Evolutionary conservation across 1,284 basidiomycete genomes (phyloP), one percentile per base, ranked within the genome.

Genomic region (Apiotrichum montevideense): DNA sequence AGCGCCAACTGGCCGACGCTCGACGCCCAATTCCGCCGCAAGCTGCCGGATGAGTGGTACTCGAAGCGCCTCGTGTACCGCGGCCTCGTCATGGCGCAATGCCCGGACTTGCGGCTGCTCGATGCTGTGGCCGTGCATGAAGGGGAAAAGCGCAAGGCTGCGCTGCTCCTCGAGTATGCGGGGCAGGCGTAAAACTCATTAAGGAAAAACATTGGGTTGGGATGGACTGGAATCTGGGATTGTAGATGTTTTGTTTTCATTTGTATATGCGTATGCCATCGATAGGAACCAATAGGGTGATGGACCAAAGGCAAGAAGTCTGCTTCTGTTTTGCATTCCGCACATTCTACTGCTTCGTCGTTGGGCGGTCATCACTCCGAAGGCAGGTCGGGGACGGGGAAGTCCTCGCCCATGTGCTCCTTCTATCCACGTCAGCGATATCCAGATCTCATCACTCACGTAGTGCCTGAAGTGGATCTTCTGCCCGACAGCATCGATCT

Each of bases 31-130:
- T 96, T 93, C 80, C 84, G 92, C 45, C 85, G 87, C 69, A 86
- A 88, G 63, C 80, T 97, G 55, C 92, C 93, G 46, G 87, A 96
- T 76, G 85, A 84, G 58, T 83, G 83, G 73, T 95, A 95, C 73
- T 83, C 87, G 51, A 87, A 86, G 42, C 84, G 93, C 42, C 80
- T 93, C 45, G 87, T 85, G 44, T 96, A 95, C 76, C 85, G 93
- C 49, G 90, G 90, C 34, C 78, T 93, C 57, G 80, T 94, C 51
- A 90, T 94, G 85, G 79, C 83, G 21, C 83, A 83, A 29, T 90
- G 87, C 69, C 75, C 79, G 11, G 75, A 79, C 40, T 77, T 96
- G 60, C 79, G 81, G 66, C 76, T 85, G 78, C 76, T 96, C 66
- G 92, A 96, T 77, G 92, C 91, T 50, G 82, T 95, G 65, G 80